Base-by-base conservation (phyloP, 164 flowering plant genomes). In the Magnolia kwangsiensis region DNA sequence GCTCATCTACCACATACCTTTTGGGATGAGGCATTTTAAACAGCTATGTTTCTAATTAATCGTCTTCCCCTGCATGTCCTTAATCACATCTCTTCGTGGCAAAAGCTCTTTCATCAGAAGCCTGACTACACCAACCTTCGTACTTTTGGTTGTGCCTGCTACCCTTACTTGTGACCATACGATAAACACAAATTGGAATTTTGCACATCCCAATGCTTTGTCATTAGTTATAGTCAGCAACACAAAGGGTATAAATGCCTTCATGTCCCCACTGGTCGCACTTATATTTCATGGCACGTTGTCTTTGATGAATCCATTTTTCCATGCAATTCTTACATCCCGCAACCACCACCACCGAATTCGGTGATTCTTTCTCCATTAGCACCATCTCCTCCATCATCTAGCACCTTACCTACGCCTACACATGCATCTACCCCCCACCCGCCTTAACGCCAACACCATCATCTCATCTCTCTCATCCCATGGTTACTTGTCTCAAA, bases 201-300 rank as follows among this genome's bases (percentile, higher is more conserved):
- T 16, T 24, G 58, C 1, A 67, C 77, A 13, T 24, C 23, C 4
- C 74, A 68, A 0, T 74, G 51, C 31, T 19, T 78, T 0, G 68
- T 78, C 64, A 14, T 78, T 7, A 77, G 80, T 6, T 74, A 78
- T 29, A 31, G 21, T 49, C 16, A n/a, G 0, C 6, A 5, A 8
- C 31, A 75, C 50, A 71, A 71, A 19, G 78, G 81, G 2, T 71
- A 71, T 55, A 6, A 67, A 0, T 75, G 78, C 45, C 27, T 59
- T 27, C 13, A 79, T 31, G 18, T 18, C 0, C 37, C 31, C 4
- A 14, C 67, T 1, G 45, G 59, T 1, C 66, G 45, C 1, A 7
- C 72, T 1, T 75, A 63, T 45, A 51, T 64, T 2, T 63, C 75
- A 9, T 6, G 67, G 9, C 71, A 75, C 65, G 76, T 75, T 24